Percentiles rank a stretch among this genome's conserved stretches.
Conservation (phyloP, 2,329 filamentous ascomycete species). For the Exophiala phaeomuriformis region DNA sequence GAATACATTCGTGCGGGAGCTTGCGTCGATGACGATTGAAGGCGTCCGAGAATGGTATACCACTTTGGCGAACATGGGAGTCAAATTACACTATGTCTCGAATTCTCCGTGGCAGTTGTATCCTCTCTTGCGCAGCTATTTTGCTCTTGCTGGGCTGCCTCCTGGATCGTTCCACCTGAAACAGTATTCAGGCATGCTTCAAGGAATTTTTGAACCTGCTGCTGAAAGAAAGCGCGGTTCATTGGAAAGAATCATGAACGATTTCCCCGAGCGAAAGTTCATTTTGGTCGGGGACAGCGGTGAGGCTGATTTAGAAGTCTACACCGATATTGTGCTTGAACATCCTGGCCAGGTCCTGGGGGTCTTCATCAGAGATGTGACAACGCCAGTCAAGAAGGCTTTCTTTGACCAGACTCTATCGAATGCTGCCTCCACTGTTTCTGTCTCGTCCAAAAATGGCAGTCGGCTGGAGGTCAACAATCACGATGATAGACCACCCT, state of each 20-base stretch:
- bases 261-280: slow-evolving; percentile 86
- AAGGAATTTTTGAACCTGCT: slow-evolving; percentile 96
- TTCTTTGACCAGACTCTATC: slow-evolving; percentile 67
- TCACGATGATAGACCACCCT: slow-evolving; percentile 32
- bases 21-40: slow-evolving; percentile 71
- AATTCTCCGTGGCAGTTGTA: slow-evolving; percentile 98
- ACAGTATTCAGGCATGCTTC: slow-evolving; percentile 92
- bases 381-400: slow-evolving; percentile 61
- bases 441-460: slow-evolving; percentile 26
- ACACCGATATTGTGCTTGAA: slow-evolving; percentile 81
- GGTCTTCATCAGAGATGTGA: slow-evolving; percentile 93
- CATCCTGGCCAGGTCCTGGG: slow-evolving; percentile 77
- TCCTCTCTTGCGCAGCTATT: slow-evolving; percentile 78
- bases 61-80: slow-evolving; percentile 67
- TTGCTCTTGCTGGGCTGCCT: slow-evolving; percentile 71
- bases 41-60: slow-evolving; percentile 89
- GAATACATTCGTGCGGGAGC: slow-evolving; percentile 86
- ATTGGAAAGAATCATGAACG: slow-evolving; percentile 72
- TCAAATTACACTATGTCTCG: slow-evolving; percentile 94
- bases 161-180: slow-evolving; percentile 90
- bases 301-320: slow-evolving; percentile 93
- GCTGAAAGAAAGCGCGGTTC: slow-evolving; percentile 89
- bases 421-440: slow-evolving; percentile 27
- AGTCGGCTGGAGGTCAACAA: slow-evolving; percentile 22
- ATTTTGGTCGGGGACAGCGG: slow-evolving; percentile 91